phyloP scores from a whole-genome alignment of 192 early-diverging fungal genomes.

The Gorgonomyces haynaldii region DNA sequence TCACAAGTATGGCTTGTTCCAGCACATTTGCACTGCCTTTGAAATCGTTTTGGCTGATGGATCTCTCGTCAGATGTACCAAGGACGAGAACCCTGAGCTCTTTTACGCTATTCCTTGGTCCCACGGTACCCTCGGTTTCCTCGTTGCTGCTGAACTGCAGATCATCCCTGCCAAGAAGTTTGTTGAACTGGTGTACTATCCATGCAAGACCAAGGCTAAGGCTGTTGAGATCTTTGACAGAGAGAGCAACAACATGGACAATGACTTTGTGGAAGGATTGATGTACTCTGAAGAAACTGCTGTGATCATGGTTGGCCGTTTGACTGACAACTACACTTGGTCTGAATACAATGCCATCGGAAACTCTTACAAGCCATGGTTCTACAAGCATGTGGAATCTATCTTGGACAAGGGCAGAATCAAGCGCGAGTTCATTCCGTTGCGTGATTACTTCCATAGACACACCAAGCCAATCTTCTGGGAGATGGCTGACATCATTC shows the following conservation, averaged over 20 bases:
- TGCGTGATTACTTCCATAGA: constrained; percentile 33
- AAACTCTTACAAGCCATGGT: constrained; percentile 27
- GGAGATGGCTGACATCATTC: constrained; percentile 23
- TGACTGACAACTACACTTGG: constrained; percentile 15
- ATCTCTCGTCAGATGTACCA: constrained; percentile 20
- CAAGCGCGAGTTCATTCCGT: constrained; percentile 26
- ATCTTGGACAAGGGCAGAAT: constrained; percentile 15
- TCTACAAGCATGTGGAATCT: constrained; percentile 25
- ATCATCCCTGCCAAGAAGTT: constrained; percentile 29
- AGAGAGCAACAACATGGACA: too few species aligned
- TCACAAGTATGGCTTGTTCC: constrained; percentile 31
- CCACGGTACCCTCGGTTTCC: constrained; percentile 29
- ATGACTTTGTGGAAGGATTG: constrained; percentile 22
- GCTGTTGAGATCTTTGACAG: constrained; percentile 21
- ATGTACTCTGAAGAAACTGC: constrained; percentile 26
- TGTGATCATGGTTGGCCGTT: constrained; percentile 25
- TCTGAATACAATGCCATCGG: constrained; percentile 20
- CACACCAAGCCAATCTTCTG: constrained; percentile 34
- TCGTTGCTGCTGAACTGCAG: constrained; percentile 22
- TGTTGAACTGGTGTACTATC: constrained; percentile 22
- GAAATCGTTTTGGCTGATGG: constrained; percentile 24
- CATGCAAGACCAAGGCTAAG: constrained; percentile 14
- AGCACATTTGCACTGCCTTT: constrained; percentile 16
- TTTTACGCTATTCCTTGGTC: constrained; percentile 28
- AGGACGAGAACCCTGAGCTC: constrained; percentile 22